phyloP scores from a whole-genome alignment of 495 filamentous ascomycete species.

The Aspergillus ellipticus region DNA sequence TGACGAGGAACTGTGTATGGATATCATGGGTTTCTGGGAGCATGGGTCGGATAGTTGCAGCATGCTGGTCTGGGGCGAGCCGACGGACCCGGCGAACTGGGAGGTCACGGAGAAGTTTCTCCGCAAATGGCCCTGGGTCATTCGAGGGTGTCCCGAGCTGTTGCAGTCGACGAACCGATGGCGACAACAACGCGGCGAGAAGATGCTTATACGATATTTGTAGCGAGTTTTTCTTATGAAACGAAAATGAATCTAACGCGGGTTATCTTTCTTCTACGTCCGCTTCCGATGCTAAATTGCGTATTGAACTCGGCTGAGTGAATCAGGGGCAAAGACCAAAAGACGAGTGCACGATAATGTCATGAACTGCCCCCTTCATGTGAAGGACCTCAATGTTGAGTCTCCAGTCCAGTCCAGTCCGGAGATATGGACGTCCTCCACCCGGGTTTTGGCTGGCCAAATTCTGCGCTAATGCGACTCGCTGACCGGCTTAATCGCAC shows the following conservation, averaged over 20 bases:
- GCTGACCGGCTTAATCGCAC: not conserved
- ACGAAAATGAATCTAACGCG: too few species aligned
- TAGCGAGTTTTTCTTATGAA: not conserved
- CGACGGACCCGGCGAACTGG: constrained; percentile 45
- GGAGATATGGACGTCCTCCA: not conserved
- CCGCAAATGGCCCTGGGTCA: constrained; percentile 48
- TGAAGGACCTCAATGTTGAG: too few species aligned
- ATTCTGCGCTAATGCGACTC: not conserved
- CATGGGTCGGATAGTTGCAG: constrained; percentile 29
- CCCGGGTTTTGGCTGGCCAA: not conserved
- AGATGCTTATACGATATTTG: constrained; percentile 43
- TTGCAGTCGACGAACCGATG: constrained; percentile 48
- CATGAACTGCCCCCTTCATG: too few species aligned
- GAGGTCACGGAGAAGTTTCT: constrained; percentile 49
- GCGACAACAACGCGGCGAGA: constrained; percentile 46
- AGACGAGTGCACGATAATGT: too few species aligned
- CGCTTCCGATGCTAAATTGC: too few species aligned
- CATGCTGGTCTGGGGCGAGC: constrained; percentile 51
- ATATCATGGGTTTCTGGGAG: constrained; percentile 46
- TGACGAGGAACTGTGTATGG: constrained; percentile 43
- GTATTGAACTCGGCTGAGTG: too few species aligned
- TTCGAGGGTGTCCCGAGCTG: constrained; percentile 47
- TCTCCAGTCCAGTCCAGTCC: not conserved
- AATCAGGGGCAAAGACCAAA: too few species aligned
- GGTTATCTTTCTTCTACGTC: too few species aligned